Conservation (phyloP, 2,329 filamentous ascomycete species). For the Claviceps capensis region DNA sequence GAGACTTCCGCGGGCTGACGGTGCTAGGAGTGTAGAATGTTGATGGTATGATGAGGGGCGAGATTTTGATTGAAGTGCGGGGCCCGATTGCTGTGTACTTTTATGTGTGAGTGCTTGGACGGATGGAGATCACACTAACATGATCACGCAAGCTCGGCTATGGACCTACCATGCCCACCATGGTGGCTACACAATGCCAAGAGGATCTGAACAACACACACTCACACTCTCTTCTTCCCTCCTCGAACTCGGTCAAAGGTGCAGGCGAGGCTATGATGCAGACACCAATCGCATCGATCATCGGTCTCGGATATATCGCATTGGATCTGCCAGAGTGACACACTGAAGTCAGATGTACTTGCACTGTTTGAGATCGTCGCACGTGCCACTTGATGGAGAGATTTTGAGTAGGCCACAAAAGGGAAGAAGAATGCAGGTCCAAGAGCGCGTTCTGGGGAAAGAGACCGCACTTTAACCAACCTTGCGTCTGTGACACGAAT, state of each 20-base stretch:
- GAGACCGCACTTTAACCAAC: slow-evolving; percentile 14
- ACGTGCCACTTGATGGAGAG: background rate
- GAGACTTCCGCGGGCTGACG: background rate
- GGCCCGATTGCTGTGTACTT: background rate
- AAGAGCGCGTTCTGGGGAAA: background rate
- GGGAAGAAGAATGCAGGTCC: background rate
- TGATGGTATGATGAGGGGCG: background rate
- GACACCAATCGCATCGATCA: slow-evolving; percentile 34
- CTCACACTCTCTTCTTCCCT: slow-evolving; percentile 9
- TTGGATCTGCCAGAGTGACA: slow-evolving; percentile 27
- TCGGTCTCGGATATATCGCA: slow-evolving; percentile 27
- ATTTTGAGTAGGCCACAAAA: background rate
- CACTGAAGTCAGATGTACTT: background rate
- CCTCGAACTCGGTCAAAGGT: slow-evolving; percentile 22
- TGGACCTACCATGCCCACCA: background rate
- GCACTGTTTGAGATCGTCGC: background rate
- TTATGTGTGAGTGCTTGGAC: background rate
- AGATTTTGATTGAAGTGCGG: background rate
- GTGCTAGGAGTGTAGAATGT: background rate
- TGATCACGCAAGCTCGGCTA: background rate
- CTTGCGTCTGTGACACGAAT: slow-evolving; percentile 36
- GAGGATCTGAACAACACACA: background rate
- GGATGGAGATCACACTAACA: background rate
- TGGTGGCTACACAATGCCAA: background rate
- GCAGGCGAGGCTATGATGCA: slow-evolving; percentile 31